These are phyloP conservation scores for Lentinula edodes DNA, from an alignment of 768 basidiomycete genomes.

Conservation along the genomic window DNA sequence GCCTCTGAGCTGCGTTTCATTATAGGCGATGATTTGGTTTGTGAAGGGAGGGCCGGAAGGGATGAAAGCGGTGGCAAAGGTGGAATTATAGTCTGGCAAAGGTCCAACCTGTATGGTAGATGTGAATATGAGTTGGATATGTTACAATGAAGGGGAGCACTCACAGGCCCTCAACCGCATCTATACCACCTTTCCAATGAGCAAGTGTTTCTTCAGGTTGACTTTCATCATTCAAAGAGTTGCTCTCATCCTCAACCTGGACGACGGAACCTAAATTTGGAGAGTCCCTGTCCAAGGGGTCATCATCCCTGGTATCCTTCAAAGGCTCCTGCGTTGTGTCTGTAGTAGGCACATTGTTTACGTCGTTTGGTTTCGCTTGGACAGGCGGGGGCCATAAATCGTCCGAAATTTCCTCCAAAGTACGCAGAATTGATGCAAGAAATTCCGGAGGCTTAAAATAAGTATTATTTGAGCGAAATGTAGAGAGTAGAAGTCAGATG, in stretches of 20 bases:
- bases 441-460: slow-evolving; percentile 59
- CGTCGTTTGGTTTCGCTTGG: background rate
- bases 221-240: background rate
- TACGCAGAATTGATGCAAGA: slow-evolving; percentile 49
- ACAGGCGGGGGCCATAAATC: slow-evolving; percentile 45
- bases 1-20: slow-evolving; percentile 56
- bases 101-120: background rate
- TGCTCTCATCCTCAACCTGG: background rate
- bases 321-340: background rate
- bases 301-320: background rate
- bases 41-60: slow-evolving; percentile 24
- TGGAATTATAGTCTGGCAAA: background rate
- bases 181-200: slow-evolving; percentile 36
- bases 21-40: slow-evolving; percentile 48
- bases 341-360: background rate
- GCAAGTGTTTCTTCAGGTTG: background rate
- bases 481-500: slow-evolving; percentile 8
- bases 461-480: slow-evolving; percentile 4
- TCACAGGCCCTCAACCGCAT: slow-evolving; percentile 57
- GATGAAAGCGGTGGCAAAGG: slow-evolving; percentile 5
- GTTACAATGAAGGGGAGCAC: slow-evolving; percentile 21
- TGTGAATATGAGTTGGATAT: background rate
- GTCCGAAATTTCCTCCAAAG: slow-evolving; percentile 45
- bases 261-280: background rate
- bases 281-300: background rate